Evolutionary conservation across 2,329 filamentous ascomycete species (phyloP).

Genomic region (Chaetothyriales sp.): DNA sequence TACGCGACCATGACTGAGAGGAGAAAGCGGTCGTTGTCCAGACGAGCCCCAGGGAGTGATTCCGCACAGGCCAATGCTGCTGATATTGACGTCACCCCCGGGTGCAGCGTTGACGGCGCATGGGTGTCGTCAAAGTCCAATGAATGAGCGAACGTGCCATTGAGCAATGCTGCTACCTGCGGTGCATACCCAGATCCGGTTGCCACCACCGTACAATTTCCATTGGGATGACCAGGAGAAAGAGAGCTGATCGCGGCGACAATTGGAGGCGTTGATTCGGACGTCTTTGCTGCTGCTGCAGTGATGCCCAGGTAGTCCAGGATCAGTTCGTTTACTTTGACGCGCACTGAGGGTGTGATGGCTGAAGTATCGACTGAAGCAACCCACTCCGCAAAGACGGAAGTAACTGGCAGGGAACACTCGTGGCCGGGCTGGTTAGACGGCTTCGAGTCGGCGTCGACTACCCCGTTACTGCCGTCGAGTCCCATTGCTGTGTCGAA

Average conservation of each 20-base stretch:
- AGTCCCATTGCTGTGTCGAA: neutral
- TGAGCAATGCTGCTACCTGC: conserved; percentile 30
- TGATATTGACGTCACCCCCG: conserved; percentile 26
- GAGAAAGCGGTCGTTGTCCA: conserved; percentile 17
- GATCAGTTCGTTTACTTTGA: conserved; percentile 13
- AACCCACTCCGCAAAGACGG: neutral
- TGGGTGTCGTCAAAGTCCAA: conserved; percentile 36
- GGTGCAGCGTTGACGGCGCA: conserved; percentile 29
- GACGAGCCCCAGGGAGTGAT: conserved; percentile 2
- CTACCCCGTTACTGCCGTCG: neutral
- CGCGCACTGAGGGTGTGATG: neutral
- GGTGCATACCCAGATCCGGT: conserved; percentile 16
- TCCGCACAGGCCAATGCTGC: conserved; percentile 23
- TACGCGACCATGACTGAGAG: conserved; percentile 24
- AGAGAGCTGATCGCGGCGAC: conserved; percentile 11
- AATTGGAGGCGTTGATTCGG: conserved; percentile 15
- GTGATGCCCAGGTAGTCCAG: conserved; percentile 17
- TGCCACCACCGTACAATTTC: conserved; percentile 12
- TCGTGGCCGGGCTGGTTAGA: neutral
- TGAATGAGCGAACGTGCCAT: conserved; percentile 31
- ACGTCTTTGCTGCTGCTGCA: conserved; percentile 9
- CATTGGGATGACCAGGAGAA: conserved; percentile 4
- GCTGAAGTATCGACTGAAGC: neutral
- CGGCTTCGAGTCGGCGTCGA: neutral
- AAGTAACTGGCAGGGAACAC: neutral